These are phyloP conservation scores for Corylus heterophylla DNA, from an alignment of 306 rosid genomes.

Conservation along the genomic window DNA sequence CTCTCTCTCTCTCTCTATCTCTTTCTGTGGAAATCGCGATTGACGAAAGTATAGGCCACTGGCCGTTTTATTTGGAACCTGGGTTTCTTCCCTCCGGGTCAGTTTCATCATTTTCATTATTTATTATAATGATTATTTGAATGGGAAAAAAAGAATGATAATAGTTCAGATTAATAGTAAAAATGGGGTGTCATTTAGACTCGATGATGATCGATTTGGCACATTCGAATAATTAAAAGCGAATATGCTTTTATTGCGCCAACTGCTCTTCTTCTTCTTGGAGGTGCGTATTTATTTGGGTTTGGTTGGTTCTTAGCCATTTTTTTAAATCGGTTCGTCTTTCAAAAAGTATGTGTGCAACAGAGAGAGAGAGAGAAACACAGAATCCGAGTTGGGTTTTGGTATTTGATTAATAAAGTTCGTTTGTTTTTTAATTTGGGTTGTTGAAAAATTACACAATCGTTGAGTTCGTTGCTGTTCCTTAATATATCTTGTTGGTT, in stretches of 20 bases:
- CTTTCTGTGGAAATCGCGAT: background rate
- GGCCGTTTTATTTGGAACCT: constrained; percentile 2
- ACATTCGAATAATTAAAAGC: constrained; percentile 36
- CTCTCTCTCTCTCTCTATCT: background rate
- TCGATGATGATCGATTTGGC: constrained; percentile 24
- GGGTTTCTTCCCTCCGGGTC: constrained; percentile 13
- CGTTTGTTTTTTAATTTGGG: constrained; percentile 8
- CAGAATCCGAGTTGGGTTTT: background rate
- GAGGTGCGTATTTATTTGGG: constrained; percentile 28
- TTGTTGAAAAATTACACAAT: background rate
- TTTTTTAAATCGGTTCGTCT: background rate
- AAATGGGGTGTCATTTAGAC: background rate
- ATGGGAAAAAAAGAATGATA: no score
- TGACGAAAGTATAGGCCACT: background rate
- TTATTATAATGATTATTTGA: background rate
- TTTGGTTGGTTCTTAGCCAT: background rate
- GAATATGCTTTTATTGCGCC: constrained; percentile 51
- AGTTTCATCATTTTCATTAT: background rate
- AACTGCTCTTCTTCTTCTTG: constrained; percentile 20
- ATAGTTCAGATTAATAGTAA: no score
- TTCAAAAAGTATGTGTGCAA: background rate
- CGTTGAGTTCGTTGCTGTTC: background rate
- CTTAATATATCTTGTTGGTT: background rate
- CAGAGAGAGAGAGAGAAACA: background rate
- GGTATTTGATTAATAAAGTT: background rate